Evolutionary conservation across 2,329 filamentous ascomycete species (phyloP).

Genomic region (Trichoderma harzianum): DNA sequence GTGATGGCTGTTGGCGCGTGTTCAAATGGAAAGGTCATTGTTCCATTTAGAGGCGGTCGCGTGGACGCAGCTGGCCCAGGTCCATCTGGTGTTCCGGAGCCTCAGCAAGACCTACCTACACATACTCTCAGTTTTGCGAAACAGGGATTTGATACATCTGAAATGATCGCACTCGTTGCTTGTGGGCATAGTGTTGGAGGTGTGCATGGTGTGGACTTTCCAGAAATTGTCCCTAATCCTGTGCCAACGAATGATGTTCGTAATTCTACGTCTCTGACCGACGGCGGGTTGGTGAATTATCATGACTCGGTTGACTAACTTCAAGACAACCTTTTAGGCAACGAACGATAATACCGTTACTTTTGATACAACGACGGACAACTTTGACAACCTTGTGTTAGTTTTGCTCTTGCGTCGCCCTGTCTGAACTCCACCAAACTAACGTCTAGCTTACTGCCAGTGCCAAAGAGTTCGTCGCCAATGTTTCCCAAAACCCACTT

Average conservation of each 20-base stretch:
- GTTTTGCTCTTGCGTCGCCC: background rate
- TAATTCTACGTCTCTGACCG: background rate
- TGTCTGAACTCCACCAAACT: too few species aligned
- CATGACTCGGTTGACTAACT: background rate
- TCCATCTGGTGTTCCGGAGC: background rate
- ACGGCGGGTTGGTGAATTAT: background rate
- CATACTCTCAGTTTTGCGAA: background rate
- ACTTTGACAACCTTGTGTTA: slow-evolving; percentile 6
- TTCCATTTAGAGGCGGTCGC: background rate
- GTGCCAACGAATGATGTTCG: background rate
- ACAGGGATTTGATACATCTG: background rate
- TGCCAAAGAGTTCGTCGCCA: background rate
- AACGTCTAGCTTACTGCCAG: background rate
- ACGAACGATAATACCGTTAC: background rate
- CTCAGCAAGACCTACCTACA: background rate
- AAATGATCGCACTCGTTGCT: slow-evolving; percentile 3
- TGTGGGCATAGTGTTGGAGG: slow-evolving; percentile 1
- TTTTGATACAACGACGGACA: background rate
- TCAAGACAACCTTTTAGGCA: background rate
- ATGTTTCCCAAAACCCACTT: background rate
- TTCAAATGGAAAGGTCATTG: background rate
- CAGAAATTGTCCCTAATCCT: slow-evolving; percentile 5
- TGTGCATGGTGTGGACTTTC: slow-evolving; percentile 5
- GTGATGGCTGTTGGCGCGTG: background rate
- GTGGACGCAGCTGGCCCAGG: background rate